Evolutionary conservation across 148 eudicot species (phyloP).

Genomic region (Bassia scoparia): DNA sequence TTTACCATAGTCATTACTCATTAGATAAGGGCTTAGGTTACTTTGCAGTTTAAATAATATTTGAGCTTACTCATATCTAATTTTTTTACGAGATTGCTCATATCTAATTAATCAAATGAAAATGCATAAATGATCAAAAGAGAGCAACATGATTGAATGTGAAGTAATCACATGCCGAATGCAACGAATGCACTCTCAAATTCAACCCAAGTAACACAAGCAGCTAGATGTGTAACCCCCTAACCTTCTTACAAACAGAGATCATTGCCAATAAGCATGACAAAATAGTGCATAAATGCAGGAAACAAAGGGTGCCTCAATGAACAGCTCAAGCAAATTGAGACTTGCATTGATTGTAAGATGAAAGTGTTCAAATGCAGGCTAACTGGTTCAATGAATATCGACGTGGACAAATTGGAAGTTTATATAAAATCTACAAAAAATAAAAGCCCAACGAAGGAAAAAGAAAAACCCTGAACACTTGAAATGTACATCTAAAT

Average conservation of each 20-base stretch:
- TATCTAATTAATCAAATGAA: too few relatives aligned
- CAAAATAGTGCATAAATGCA: background rate
- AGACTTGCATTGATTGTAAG: constrained; percentile 6
- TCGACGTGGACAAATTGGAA: background rate
- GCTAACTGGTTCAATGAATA: background rate
- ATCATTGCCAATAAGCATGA: background rate
- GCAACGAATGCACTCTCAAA: too few relatives aligned
- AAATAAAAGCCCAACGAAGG: background rate
- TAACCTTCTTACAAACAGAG: background rate
- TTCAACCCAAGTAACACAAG: too few relatives aligned
- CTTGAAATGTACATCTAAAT: constrained; percentile 18
- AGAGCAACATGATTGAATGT: too few relatives aligned
- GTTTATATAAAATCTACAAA: constrained; percentile 14
- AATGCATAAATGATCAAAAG: too few relatives aligned
- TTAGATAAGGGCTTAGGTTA: too few relatives aligned
- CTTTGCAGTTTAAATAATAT: too few relatives aligned
- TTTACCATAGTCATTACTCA: too few relatives aligned
- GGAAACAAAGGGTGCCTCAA: background rate
- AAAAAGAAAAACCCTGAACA: background rate
- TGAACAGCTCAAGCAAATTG: constrained; percentile 17
- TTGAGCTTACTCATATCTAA: too few relatives aligned
- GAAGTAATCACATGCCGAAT: too few relatives aligned
- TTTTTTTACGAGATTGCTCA: too few relatives aligned
- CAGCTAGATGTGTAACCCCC: too few relatives aligned
- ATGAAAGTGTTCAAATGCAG: constrained; percentile 4